Base-by-base conservation (phyloP, 441 rosid species). In the Croton setiger region DNA sequence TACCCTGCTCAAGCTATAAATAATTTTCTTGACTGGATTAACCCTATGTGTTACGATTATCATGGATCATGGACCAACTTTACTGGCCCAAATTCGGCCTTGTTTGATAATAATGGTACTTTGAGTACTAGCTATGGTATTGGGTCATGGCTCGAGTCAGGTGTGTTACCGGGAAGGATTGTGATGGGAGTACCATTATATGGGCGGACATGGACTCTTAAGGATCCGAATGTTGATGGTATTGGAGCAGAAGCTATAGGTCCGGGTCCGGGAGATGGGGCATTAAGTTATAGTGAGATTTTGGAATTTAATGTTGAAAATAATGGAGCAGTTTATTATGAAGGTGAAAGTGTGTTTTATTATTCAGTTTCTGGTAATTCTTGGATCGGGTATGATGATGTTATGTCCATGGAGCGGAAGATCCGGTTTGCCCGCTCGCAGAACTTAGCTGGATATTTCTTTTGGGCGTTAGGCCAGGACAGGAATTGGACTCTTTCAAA, bases 311-410 rank as follows among this genome's bases (percentile, higher is more conserved):
- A 83, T 53, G 36, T 5, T 0, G 54, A 20, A 23, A 72, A 72
- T 8, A 3, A 66, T 3, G 64, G 81, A 0, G 14, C 5, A 3
- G 77, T 76, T 13, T 31, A 18, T 43, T 81, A 68, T 31, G 82
- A 70, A 45, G 23, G 53, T 0, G 60, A 23, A 41, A 66, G 23
- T 0, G 85, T 72, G 66, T 75, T 81, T 17, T 77, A 75, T 67
- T 83, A 84, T 55, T 76, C 82, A 0, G 73, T 72, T 33, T 39
- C 70, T 0, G 79, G 74, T 4, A 68, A 67, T 4, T 27, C 69
- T 41, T 83, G 88, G 87, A 51, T 80, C 21, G 83, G 85, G 67
- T 81, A 84, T 43, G 85, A 84, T 44, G 91, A 80, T 45, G 14
- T 37, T 2, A 0, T 1, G 60, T 81, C 85, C 8, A 55, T 66